Base-by-base conservation (phyloP, 2,329 filamentous ascomycete genomes). In the Sordariomycetes sp. region DNA sequence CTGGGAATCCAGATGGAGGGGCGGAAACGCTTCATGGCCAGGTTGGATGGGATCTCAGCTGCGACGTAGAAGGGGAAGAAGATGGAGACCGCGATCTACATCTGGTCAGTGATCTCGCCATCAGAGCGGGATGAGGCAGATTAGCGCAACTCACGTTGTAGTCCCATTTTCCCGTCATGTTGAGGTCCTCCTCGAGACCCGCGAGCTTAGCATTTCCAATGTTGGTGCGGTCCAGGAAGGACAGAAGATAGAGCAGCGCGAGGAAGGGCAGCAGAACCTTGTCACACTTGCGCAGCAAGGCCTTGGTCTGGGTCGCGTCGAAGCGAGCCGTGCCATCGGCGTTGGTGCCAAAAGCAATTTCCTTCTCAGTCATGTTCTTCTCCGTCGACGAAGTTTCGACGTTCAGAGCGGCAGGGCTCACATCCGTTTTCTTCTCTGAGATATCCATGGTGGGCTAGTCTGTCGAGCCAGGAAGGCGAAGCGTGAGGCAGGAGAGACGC, bases 201-300 rank as follows among this genome's bases (percentile, higher is more conserved):
- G 73, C 74, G 10, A 80, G 52, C 44, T 65, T 69, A 8, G 75
- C 75, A 48, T 81, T 81, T 14, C 75, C 71, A 28, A 61, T 53
- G 41, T 60, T 60, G 37, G 57, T 48, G 23, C 53, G 50, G 34
- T 60, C 57, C 14, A 60, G 50, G 51, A 75, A 75, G 34, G 66
- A 70, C 10, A 70, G 67, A 3, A 79, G 54, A 41, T 78, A 78
- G 14, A 79, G 63, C 1, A 79, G 47, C 4, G 72, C 66, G 40
- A 79, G 65, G 50, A 76, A 70, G 1, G 75, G 75, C 29, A 79
- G 67, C 16, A 79, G 62, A 46, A 65, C 57, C 57, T 63, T 54
- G 49, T 77, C 67, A 42, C 72, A 57, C 52, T 70, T 70, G 44
- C 67, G 57, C 24, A 77, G 46, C 0, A 77, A 61, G 36, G 55